These are phyloP conservation scores for Tolypocladium paradoxum DNA, from an alignment of 2,329 filamentous ascomycete genomes.

Conservation along the genomic window DNA sequence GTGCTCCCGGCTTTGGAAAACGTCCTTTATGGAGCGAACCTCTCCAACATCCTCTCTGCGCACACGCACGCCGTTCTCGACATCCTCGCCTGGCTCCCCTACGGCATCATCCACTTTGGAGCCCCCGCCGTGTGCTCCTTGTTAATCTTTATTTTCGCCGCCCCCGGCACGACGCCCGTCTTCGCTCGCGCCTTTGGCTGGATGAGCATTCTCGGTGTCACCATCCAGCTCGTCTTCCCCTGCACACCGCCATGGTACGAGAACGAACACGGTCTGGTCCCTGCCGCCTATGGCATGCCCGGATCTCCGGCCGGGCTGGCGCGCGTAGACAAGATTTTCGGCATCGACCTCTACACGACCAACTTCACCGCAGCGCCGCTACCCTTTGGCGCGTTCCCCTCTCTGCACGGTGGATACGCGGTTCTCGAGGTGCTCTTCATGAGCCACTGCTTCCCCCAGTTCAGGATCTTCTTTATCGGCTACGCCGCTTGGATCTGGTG, in stretches of 20 bases:
- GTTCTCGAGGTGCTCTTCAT: conserved; percentile 87
- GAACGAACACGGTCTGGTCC: conserved; percentile 80
- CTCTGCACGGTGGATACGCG: conserved; percentile 80
- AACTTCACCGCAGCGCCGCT: conserved; percentile 83
- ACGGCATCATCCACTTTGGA: conserved; percentile 83
- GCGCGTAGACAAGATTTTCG: conserved; percentile 81
- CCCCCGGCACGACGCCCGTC: conserved; percentile 73
- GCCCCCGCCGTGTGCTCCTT: conserved; percentile 69
- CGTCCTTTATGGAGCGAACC: conserved; percentile 88
- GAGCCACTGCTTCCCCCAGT: conserved; percentile 79
- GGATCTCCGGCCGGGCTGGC: conserved; percentile 84
- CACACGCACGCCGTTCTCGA: conserved; percentile 78
- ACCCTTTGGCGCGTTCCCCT: conserved; percentile 92
- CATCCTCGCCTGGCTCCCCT: conserved; percentile 85
- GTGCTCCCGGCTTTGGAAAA: conserved; percentile 92
- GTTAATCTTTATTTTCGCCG: conserved; percentile 78
- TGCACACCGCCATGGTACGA: conserved; percentile 97
- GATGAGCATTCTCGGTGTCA: conserved; percentile 80
- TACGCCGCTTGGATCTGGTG: conserved; percentile 96
- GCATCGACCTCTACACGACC: conserved; percentile 85
- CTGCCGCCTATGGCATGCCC: conserved; percentile 83
- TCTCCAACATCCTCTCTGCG: conserved; percentile 89
- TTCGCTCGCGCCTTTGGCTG: conserved; percentile 86
- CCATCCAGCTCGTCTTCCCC: conserved; percentile 81
- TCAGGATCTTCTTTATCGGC: conserved; percentile 67